A percentile compares a stretch with the other conserved stretches of the same genome.
These are phyloP conservation scores for Psilocybe cyanescens DNA, from an alignment of 768 basidiomycete genomes.

Conservation along the genomic window DNA sequence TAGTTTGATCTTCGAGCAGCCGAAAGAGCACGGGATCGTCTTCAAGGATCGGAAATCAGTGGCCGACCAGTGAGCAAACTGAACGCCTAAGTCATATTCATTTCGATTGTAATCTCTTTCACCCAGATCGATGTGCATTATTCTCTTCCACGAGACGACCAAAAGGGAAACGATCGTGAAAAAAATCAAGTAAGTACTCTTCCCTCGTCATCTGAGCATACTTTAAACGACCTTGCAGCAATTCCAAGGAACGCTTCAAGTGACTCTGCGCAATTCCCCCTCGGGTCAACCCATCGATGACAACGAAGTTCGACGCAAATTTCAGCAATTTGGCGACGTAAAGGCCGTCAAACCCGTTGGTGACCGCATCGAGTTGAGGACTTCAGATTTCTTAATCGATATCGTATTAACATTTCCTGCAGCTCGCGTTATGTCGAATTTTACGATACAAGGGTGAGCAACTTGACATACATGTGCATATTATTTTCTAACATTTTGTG, in stretches of 20 bases:
- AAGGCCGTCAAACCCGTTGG: slow-evolving; percentile 73
- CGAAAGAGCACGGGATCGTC: slow-evolving; percentile 85
- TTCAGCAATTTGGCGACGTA: slow-evolving; percentile 90
- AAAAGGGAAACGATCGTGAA: slow-evolving; percentile 69
- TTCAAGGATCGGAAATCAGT: slow-evolving; percentile 89
- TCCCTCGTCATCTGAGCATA: not conserved
- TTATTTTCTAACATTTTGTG: not conserved
- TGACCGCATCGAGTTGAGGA: slow-evolving; percentile 62
- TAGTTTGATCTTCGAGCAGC: slow-evolving; percentile 95
- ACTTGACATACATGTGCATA: not conserved
- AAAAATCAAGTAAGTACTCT: slow-evolving; percentile 76
- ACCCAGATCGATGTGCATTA: slow-evolving; percentile 97
- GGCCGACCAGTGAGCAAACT: slow-evolving; percentile 80
- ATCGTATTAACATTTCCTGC: not conserved
- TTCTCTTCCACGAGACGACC: slow-evolving; percentile 90
- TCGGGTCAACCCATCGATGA: slow-evolving; percentile 77
- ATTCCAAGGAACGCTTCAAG: slow-evolving; percentile 83
- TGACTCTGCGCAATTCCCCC: slow-evolving; percentile 74
- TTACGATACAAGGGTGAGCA: slow-evolving; percentile 82
- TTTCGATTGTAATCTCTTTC: slow-evolving; percentile 26
- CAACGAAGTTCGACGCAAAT: slow-evolving; percentile 82
- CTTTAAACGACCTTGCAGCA: slow-evolving; percentile 43
- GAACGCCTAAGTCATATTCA: slow-evolving; percentile 9
- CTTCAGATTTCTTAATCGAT: not conserved
- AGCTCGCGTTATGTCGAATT: slow-evolving; percentile 94